These are phyloP conservation scores for Macrocybe gigantea DNA, from an alignment of 768 basidiomycete species.

Conservation along the genomic window DNA sequence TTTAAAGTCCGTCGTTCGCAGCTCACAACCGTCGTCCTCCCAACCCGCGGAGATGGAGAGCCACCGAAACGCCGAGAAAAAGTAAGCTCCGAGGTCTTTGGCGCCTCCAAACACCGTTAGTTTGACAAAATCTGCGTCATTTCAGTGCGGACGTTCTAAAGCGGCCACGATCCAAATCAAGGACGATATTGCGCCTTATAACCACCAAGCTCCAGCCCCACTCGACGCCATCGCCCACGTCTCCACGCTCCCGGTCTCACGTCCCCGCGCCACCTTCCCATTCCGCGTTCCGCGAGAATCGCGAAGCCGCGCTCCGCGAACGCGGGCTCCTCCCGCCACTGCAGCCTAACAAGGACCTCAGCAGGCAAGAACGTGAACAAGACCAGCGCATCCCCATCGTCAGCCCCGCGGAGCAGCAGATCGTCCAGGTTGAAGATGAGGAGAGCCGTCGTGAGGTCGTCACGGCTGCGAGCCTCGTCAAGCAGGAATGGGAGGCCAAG, in stretches of 20 bases:
- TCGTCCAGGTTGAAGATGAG: constrained; percentile 8
- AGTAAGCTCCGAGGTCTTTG: no score
- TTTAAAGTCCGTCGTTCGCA: no score
- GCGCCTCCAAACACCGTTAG: no score
- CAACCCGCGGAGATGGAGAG: no score
- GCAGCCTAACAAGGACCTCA: constrained; percentile 34
- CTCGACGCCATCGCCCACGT: constrained; percentile 7
- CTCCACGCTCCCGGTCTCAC: constrained; percentile 9
- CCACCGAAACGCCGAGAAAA: no score
- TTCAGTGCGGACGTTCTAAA: constrained; percentile 8
- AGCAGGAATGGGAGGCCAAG: constrained; percentile 45
- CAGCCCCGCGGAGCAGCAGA: constrained; percentile 8
- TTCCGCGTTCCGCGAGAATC: constrained; percentile 26
- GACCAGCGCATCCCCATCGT: constrained; percentile 32
- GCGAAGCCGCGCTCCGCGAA: constrained; percentile 55
- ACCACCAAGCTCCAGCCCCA: constrained; percentile 24
- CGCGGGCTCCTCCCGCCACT: constrained; percentile 52
- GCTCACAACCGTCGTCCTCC: no score
- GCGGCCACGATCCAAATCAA: constrained; percentile 19
- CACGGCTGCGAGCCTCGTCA: constrained; percentile 48
- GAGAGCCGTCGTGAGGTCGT: constrained; percentile 5
- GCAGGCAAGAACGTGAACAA: constrained; percentile 30
- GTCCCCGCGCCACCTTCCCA: constrained; percentile 10
- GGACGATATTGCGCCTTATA: constrained; percentile 26
- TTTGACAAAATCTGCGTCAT: neutral